A percentile compares a stretch with the other conserved stretches of the same genome.
These are phyloP conservation scores for Globisporangium parvum DNA, from an alignment of 352 stramenopile genomes.

Conservation along the genomic window DNA sequence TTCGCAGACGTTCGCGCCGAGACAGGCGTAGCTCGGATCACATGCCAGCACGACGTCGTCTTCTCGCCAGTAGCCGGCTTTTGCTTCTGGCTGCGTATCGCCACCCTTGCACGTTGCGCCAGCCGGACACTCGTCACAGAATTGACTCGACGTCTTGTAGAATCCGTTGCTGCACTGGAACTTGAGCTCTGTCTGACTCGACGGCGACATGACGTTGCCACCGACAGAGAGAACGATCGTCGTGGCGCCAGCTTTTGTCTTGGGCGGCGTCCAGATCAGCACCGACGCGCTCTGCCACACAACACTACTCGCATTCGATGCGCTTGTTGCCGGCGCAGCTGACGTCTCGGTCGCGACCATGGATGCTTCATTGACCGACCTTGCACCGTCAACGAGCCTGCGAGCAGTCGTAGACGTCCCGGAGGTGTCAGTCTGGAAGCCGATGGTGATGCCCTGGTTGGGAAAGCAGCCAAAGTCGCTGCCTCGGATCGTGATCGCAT, in stretches of 20 bases:
- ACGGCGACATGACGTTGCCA: constrained; percentile 49
- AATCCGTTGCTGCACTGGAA: constrained; percentile 59
- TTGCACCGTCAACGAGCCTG: not conserved
- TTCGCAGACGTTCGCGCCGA: constrained; percentile 44
- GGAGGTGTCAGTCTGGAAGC: constrained; percentile 19
- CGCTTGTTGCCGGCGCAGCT: not conserved
- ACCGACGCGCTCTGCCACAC: constrained; percentile 43
- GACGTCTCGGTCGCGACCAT: constrained; percentile 3
- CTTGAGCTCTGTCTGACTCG: constrained; percentile 52
- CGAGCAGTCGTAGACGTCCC: not conserved
- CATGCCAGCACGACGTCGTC: constrained; percentile 43
- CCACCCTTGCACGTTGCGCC: constrained; percentile 45
- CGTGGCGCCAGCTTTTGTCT: constrained; percentile 43
- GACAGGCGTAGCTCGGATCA: constrained; percentile 48
- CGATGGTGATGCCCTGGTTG: constrained; percentile 47
- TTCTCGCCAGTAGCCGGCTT: constrained; percentile 52
- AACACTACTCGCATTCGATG: constrained; percentile 18
- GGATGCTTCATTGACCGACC: not conserved
- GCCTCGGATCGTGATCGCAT: constrained; percentile 51
- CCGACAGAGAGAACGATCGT: constrained; percentile 53
- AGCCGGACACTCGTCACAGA: constrained; percentile 46
- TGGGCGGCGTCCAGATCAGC: constrained; percentile 52
- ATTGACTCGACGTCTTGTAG: constrained; percentile 34
- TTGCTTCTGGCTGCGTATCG: constrained; percentile 35
- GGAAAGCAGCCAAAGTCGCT: constrained; percentile 65